Conservation (phyloP, 108 stramenopile species). For the Discostella stelligeroides region DNA sequence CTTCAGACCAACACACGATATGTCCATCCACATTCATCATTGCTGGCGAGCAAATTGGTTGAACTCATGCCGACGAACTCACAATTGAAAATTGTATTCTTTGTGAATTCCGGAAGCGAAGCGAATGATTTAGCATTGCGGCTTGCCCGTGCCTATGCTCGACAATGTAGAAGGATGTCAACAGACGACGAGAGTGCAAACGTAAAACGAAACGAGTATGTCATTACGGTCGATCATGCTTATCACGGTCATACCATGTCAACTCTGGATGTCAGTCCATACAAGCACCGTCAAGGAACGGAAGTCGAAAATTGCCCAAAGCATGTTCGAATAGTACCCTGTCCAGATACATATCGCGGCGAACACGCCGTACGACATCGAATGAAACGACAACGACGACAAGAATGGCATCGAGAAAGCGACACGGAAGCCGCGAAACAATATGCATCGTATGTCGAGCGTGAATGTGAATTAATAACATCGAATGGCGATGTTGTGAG, state of each 20-base stretch:
- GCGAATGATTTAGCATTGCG: conserved; percentile 98
- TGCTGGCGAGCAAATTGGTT: conserved; percentile 65
- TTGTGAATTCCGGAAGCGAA: conserved; percentile 96
- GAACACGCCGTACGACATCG: not conserved
- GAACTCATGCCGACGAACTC: conserved; percentile 65
- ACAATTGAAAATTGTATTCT: conserved; percentile 65
- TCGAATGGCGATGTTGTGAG: conserved; percentile 59
- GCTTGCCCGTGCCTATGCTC: conserved; percentile 72
- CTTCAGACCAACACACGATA: conserved; percentile 95
- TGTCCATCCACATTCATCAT: conserved; percentile 82
- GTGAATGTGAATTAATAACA: conserved; percentile 58
- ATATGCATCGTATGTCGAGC: conserved; percentile 71
- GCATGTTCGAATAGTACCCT: conserved; percentile 80
- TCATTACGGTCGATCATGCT: conserved; percentile 76
- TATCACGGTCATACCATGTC: conserved; percentile 95
- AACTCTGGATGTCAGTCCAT: conserved; percentile 86
- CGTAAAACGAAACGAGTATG: conserved; percentile 40
- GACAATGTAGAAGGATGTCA: conserved; percentile 19
- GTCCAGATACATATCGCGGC: conserved; percentile 90
- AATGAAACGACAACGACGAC: not conserved
- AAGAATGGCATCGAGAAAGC: conserved; percentile 8
- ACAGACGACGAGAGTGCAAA: not conserved
- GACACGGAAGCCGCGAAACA: conserved; percentile 50
- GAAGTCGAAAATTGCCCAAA: conserved; percentile 51
- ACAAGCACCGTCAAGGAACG: conserved; percentile 85